A percentile compares a stretch with the other conserved stretches of the same genome.
Evolutionary conservation across 2,329 filamentous ascomycete species (phyloP).

Genomic region (Apiospora kogelbergensis): DNA sequence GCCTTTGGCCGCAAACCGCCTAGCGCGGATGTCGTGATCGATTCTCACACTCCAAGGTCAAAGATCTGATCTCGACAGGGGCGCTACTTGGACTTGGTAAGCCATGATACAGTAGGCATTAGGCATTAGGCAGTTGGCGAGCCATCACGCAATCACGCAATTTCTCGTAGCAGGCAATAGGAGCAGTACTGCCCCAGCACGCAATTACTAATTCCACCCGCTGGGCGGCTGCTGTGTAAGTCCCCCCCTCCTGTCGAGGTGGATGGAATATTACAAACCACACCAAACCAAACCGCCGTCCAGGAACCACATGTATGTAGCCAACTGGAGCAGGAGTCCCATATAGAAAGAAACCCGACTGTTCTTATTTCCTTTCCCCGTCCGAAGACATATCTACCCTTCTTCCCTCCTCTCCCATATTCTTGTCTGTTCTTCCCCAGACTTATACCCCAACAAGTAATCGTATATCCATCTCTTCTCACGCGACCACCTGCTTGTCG

Average conservation of each 20-base stretch:
- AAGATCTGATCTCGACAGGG: conserved; percentile 2
- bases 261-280: conserved; percentile 5
- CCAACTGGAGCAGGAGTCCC: not conserved
- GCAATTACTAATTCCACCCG: conserved; percentile 11
- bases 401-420: not conserved
- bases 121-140: not conserved
- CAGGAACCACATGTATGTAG: not conserved
- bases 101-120: not conserved
- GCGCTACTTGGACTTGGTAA: conserved; percentile 26
- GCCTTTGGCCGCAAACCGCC: conserved; percentile 22
- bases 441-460: conserved; percentile 4
- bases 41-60: conserved; percentile 8
- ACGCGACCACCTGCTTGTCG: not conserved
- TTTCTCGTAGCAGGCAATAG: not conserved
- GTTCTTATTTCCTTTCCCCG: not conserved
- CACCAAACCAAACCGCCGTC: not conserved
- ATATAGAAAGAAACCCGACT: not conserved
- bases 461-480: not conserved
- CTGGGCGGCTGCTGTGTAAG: not conserved
- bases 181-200: not conserved
- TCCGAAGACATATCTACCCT: not conserved
- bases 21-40: conserved; percentile 41
- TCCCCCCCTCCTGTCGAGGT: not conserved
- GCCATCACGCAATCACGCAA: conserved; percentile 11
- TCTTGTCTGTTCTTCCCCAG: not conserved